Conservation (phyloP, 2,329 filamentous ascomycete genomes). For the Chaetomiaceae sp. region DNA sequence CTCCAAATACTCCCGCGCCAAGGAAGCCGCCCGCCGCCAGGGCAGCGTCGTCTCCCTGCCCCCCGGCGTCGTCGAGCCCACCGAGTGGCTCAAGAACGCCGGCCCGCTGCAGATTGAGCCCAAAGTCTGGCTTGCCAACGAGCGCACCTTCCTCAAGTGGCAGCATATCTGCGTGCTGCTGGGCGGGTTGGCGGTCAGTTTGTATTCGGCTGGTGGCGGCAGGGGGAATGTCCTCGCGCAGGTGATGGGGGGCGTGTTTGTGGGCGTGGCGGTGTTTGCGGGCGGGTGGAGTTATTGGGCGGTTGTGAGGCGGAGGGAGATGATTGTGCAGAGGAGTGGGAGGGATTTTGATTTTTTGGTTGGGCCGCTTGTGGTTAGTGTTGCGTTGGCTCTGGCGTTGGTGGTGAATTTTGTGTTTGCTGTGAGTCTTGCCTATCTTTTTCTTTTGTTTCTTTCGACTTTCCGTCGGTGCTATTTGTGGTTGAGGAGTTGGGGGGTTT, state of each 20-base stretch:
- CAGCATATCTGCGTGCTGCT: slow-evolving; percentile 90
- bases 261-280: slow-evolving; percentile 74
- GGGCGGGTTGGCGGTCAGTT: slow-evolving; percentile 72
- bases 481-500: not conserved
- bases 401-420: slow-evolving; percentile 87
- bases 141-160: slow-evolving; percentile 98
- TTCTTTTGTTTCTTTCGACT: not conserved
- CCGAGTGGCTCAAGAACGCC: slow-evolving; percentile 87
- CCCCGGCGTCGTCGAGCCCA: slow-evolving; percentile 81
- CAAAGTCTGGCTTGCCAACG: slow-evolving; percentile 98
- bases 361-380: slow-evolving; percentile 78
- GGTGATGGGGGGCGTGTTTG: slow-evolving; percentile 76
- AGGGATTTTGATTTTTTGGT: slow-evolving; percentile 89
- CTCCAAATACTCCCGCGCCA: slow-evolving; percentile 64
- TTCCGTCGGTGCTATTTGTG: not conserved
- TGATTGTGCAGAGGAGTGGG: slow-evolving; percentile 82
- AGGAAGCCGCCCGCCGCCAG: slow-evolving; percentile 37
- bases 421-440: slow-evolving; percentile 41
- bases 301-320: slow-evolving; percentile 66
- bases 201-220: slow-evolving; percentile 79
- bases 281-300: slow-evolving; percentile 84
- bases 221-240: slow-evolving; percentile 68
- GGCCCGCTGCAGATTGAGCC: slow-evolving; percentile 90
- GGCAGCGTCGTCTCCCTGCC: slow-evolving; percentile 51
- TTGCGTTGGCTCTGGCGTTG: slow-evolving; percentile 72